phyloP scores from a whole-genome alignment of 345 rosid species.

The rapeseed (Brassica napus) region DNA sequence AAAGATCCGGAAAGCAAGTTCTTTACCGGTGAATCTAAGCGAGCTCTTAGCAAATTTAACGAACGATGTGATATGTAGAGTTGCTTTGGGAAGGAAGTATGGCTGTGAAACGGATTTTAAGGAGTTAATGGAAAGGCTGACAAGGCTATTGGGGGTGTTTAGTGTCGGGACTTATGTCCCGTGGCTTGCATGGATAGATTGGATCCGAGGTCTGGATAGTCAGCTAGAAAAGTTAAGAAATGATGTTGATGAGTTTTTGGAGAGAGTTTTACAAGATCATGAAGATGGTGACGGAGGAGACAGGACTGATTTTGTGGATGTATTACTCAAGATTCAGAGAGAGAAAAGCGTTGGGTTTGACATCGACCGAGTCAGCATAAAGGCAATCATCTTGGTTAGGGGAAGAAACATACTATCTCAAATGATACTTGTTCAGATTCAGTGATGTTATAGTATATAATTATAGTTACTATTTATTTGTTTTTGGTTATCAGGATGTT shows the following conservation, averaged over 20 bases:
- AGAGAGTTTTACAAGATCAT: slow-evolving; percentile 36
- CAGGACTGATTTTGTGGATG: slow-evolving; percentile 30
- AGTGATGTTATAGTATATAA: background rate
- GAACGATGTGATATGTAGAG: slow-evolving; percentile 54
- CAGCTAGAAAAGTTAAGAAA: slow-evolving; percentile 17
- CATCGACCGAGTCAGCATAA: slow-evolving; percentile 38
- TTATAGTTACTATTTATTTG: background rate
- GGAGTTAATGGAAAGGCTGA: slow-evolving; percentile 38
- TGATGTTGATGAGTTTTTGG: slow-evolving; percentile 42
- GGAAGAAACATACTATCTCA: background rate
- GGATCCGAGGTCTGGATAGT: slow-evolving; percentile 29
- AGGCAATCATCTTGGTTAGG: slow-evolving; percentile 52
- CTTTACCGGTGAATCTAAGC: slow-evolving; percentile 43
- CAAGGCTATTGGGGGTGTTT: slow-evolving; percentile 39
- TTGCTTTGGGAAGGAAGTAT: slow-evolving; percentile 59
- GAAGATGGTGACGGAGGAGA: background rate
- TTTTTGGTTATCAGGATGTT: slow-evolving; percentile 36
- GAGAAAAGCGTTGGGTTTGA: slow-evolving; percentile 35
- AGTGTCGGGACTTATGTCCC: slow-evolving; percentile 54
- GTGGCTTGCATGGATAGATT: slow-evolving; percentile 53
- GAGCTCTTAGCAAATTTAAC: slow-evolving; percentile 34
- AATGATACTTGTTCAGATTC: background rate
- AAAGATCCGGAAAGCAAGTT: slow-evolving; percentile 29
- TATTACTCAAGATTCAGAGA: slow-evolving; percentile 37
- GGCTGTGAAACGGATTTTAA: slow-evolving; percentile 41